Evolutionary conservation across 2,329 filamentous ascomycete genomes (phyloP).

Genomic region (Fusarium sororula): DNA sequence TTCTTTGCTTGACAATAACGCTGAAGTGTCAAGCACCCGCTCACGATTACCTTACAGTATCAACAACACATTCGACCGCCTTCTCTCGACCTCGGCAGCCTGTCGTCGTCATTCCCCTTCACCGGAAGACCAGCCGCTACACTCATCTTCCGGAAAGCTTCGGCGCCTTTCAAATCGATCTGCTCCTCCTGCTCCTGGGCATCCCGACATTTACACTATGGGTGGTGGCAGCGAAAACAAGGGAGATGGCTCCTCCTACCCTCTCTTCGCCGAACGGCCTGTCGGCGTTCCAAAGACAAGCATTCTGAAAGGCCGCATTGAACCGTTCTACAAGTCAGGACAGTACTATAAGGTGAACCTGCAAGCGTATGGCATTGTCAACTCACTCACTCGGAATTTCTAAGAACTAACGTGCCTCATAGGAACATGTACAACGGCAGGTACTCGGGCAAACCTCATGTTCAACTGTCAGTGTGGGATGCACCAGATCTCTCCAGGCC

Average conservation of each 20-base stretch:
- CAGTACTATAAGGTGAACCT: conserved; percentile 83
- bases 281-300: conserved; percentile 82
- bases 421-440: conserved; percentile 53
- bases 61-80: conserved; percentile 37
- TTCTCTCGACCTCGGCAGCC: conserved; percentile 36
- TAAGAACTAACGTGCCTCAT: conserved; percentile 14
- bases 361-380: conserved; percentile 66
- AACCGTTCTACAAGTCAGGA: conserved; percentile 80
- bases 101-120: conserved; percentile 40
- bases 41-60: conserved; percentile 35
- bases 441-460: conserved; percentile 73
- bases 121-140: conserved; percentile 28
- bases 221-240: conserved; percentile 59
- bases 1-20: conserved; percentile 13
- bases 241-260: conserved; percentile 58
- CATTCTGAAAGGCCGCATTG: conserved; percentile 86
- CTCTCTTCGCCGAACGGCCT: conserved; percentile 60
- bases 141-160: conserved; percentile 36
- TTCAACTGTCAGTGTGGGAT: conserved; percentile 87
- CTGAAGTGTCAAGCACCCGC: conserved; percentile 6
- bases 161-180: conserved; percentile 50
- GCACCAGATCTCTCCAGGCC: conserved; percentile 83
- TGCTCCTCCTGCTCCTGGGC: conserved; percentile 48
- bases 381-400: neutral
- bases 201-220: conserved; percentile 53